Evolutionary conservation across 257 asterid species (phyloP).

Genomic region (Henckelia pumila): DNA sequence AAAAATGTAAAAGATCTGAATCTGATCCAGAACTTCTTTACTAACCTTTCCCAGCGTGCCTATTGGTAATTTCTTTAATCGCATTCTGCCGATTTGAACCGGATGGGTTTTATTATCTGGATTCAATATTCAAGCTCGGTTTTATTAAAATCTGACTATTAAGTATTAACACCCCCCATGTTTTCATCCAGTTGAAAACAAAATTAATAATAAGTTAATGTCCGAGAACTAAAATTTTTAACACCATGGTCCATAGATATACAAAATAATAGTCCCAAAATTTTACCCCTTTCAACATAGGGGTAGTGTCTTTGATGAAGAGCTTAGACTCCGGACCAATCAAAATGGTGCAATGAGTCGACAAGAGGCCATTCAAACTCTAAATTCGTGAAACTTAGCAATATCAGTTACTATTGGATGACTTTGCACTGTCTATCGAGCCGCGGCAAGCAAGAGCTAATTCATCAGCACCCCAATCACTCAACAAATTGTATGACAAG

Average conservation of each 20-base stretch:
- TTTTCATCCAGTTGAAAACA: neutral
- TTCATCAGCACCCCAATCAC: neutral
- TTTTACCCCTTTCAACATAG: neutral
- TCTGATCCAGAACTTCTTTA: too few relatives aligned
- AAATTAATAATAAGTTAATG: neutral
- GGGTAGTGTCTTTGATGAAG: neutral
- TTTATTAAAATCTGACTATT: too few relatives aligned
- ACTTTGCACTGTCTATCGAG: neutral
- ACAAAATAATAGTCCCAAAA: neutral
- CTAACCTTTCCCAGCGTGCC: too few relatives aligned
- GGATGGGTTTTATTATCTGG: neutral
- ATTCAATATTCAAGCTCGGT: neutral
- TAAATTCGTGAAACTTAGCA: neutral
- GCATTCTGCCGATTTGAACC: neutral
- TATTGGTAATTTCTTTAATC: too few relatives aligned
- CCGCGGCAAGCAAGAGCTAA: neutral
- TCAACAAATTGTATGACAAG: slow-evolving; percentile 4
- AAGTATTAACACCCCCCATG: neutral
- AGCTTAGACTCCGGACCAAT: neutral
- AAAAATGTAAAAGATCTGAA: too few relatives aligned
- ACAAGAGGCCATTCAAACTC: neutral
- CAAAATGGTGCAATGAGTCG: neutral
- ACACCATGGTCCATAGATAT: neutral
- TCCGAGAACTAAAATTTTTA: too few relatives aligned
- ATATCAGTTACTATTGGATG: neutral